Evolutionary conservation across 169 alveolate genomes (phyloP).

Genomic region (Perkinsus marinus): DNA sequence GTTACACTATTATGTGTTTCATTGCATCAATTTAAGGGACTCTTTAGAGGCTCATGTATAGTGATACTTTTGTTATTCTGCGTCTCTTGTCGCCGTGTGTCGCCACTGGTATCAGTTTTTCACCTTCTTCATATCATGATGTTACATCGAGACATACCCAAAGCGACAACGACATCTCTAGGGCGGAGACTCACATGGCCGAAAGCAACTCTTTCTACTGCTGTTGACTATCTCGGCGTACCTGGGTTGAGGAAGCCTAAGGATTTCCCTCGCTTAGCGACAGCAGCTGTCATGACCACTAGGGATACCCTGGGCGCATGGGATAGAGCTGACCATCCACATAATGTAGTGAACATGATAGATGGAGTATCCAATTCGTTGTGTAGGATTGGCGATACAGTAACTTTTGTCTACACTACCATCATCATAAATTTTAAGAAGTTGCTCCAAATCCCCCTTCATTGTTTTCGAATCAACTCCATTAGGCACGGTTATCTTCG

Average conservation of each 20-base stretch:
- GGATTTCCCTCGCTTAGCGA: not conserved
- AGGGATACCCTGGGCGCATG: not conserved
- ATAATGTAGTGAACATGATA: not conserved
- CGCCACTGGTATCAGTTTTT: too few species aligned
- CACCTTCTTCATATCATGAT: not conserved
- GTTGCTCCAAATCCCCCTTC: too few species aligned
- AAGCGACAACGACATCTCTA: not conserved
- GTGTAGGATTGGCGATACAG: constrained; percentile 2
- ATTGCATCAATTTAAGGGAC: too few species aligned
- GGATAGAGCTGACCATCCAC: not conserved
- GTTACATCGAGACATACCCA: not conserved
- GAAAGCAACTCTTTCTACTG: not conserved
- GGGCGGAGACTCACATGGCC: not conserved
- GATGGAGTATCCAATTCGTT: not conserved
- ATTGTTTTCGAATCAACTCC: too few species aligned
- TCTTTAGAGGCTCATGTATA: too few species aligned
- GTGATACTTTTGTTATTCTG: not conserved
- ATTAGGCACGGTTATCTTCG: too few species aligned
- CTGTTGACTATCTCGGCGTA: not conserved
- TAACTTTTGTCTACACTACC: too few species aligned
- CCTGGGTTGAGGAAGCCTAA: not conserved
- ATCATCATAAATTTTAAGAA: too few species aligned
- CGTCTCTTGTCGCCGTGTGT: too few species aligned
- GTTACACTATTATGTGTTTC: too few species aligned
- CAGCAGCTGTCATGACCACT: not conserved